phyloP scores from a whole-genome alignment of 2,329 filamentous ascomycete species.

The Rhinocladiella mackenziei region DNA sequence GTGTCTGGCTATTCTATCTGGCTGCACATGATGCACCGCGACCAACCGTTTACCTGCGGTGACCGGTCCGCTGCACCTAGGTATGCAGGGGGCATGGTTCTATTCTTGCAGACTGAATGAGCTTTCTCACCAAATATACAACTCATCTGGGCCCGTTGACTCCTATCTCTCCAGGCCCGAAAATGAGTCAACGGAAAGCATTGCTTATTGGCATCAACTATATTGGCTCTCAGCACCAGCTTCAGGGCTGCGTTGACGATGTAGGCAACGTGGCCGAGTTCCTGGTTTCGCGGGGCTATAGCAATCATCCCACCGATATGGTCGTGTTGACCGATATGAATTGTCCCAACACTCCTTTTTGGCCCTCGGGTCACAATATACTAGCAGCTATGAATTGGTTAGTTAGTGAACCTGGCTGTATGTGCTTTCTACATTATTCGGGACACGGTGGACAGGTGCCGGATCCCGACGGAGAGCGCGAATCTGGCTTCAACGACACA shows the following conservation, averaged over 20 bases:
- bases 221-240: constrained; percentile 40
- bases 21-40: too few relatives aligned
- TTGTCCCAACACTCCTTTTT: constrained; percentile 47
- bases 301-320: constrained; percentile 39
- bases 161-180: neutral
- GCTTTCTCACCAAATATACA: neutral
- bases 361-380: constrained; percentile 43
- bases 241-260: constrained; percentile 49
- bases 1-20: too few relatives aligned
- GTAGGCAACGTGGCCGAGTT: constrained; percentile 48
- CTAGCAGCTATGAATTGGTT: constrained; percentile 57
- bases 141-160: neutral
- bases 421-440: constrained; percentile 54
- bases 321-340: constrained; percentile 44
- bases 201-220: constrained; percentile 55
- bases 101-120: neutral
- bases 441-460: constrained; percentile 56
- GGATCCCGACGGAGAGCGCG: constrained; percentile 31
- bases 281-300: constrained; percentile 45
- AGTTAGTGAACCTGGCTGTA: constrained; percentile 34
- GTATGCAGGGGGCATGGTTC: too few relatives aligned
- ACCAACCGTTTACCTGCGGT: too few relatives aligned
- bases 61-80: too few relatives aligned
- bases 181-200: constrained; percentile 38
- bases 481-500: constrained; percentile 44